Conservation (phyloP, 2,329 filamentous ascomycete genomes). For the Fusarium nanum region DNA sequence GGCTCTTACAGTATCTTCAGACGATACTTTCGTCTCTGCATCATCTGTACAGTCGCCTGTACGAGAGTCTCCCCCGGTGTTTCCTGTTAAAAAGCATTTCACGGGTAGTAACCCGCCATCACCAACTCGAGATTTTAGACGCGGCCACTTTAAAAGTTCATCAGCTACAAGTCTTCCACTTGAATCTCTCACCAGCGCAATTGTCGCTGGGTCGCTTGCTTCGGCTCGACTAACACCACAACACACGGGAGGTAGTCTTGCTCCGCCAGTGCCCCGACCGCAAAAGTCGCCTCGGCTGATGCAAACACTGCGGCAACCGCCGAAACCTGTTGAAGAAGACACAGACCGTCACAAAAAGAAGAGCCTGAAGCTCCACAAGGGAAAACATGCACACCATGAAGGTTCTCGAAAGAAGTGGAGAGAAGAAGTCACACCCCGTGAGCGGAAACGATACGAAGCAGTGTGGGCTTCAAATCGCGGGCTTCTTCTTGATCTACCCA, state of each 20-base stretch:
- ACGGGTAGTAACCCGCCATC: slow-evolving; percentile 51
- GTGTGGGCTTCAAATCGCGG: slow-evolving; percentile 87
- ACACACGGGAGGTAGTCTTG: slow-evolving; percentile 53
- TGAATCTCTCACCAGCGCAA: slow-evolving; percentile 76
- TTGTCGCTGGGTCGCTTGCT: slow-evolving; percentile 79
- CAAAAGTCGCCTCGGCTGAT: slow-evolving; percentile 67
- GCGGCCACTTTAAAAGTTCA: slow-evolving; percentile 44
- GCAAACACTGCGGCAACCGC: slow-evolving; percentile 72
- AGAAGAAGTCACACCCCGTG: slow-evolving; percentile 76
- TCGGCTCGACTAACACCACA: slow-evolving; percentile 65
- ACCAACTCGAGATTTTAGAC: slow-evolving; percentile 52
- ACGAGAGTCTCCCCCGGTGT: slow-evolving; percentile 44
- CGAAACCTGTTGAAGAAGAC: slow-evolving; percentile 64
- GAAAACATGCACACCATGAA: slow-evolving; percentile 80
- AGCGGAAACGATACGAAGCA: slow-evolving; percentile 84
- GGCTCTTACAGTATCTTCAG: slow-evolving; percentile 53
- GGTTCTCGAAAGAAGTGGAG: slow-evolving; percentile 81
- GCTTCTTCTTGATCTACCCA: slow-evolving; percentile 54
- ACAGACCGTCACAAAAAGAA: slow-evolving; percentile 62
- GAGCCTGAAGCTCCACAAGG: slow-evolving; percentile 61
- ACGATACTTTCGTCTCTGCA: slow-evolving; percentile 60
- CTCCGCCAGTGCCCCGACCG: slow-evolving; percentile 54
- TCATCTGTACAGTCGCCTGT: slow-evolving; percentile 53
- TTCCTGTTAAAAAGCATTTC: slow-evolving; percentile 24
- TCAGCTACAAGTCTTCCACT: slow-evolving; percentile 62